Conservation (phyloP, 345 rosid species). For the Syzygium aromaticum region DNA sequence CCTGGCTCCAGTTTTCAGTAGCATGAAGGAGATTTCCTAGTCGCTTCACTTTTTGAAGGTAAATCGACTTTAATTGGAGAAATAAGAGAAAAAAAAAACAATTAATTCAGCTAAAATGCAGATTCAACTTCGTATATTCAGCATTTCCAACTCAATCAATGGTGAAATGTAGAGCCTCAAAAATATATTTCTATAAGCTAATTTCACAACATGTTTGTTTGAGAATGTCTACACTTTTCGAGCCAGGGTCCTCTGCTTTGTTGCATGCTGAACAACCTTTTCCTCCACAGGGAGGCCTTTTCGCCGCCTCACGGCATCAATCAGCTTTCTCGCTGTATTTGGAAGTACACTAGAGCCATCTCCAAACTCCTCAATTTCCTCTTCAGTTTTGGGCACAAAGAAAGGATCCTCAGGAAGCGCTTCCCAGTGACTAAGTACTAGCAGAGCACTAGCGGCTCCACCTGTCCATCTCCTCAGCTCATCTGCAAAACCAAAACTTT, state of each 20-base stretch:
- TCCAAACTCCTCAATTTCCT: conserved; percentile 83
- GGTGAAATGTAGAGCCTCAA: not conserved
- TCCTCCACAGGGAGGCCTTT: conserved; percentile 87
- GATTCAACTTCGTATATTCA: not conserved
- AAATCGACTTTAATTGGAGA: not conserved
- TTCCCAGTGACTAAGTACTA: conserved; percentile 91
- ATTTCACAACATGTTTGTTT: not conserved
- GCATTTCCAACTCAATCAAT: not conserved
- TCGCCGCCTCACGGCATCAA: conserved; percentile 60
- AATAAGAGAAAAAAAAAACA: not conserved
- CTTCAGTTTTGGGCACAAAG: conserved; percentile 82
- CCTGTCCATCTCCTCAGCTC: conserved; percentile 74
- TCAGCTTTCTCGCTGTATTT: conserved; percentile 79
- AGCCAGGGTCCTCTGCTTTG: conserved; percentile 80
- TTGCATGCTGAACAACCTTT: conserved; percentile 78
- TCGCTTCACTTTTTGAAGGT: not conserved
- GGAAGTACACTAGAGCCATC: conserved; percentile 85
- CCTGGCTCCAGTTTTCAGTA: not conserved
- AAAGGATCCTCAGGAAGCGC: conserved; percentile 81
- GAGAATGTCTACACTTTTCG: conserved; percentile 42
- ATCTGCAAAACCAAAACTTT: conserved; percentile 86
- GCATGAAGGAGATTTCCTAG: not conserved
- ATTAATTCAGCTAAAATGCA: not conserved
- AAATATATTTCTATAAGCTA: not conserved
- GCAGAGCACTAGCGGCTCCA: conserved; percentile 79